Base-by-base conservation (phyloP, 495 filamentous ascomycete genomes). In the Terfezia boudieri region DNA sequence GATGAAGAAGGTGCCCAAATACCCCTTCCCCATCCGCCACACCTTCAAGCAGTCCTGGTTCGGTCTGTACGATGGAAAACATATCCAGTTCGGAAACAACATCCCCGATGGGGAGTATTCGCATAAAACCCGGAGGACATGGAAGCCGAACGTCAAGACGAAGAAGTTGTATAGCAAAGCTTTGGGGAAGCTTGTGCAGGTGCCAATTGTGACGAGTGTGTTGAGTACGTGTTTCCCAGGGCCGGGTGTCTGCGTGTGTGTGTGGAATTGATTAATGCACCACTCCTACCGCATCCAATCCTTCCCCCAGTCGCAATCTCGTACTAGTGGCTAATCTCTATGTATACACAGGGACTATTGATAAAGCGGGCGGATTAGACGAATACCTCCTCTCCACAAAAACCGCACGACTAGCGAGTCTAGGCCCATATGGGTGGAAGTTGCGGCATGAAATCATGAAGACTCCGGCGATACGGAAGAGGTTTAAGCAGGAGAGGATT, bases 1-100 rank as follows among this genome's bases (percentile, higher is more conserved):
- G 50, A 61, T 69, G 36, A 55, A 56, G 14, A 53, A 58, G 49
- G 56, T 81, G 51, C 89, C 90, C 22, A 66, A 73, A 5, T 98
- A 96, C 70, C 90, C 90, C 0, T 83, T 84, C 69, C 83, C 82
- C n/a, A 77, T 79, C n/a, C 73, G 77, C 52, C 72, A 70, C 51
- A 72, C 78, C 59, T 96, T 83, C 77, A 90, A 92, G 67, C 86
- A 94, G 68, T 77, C 80, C 56, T 84, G 93, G 73, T 73, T 76
- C 49, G 88, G 89, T 57, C 79, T 95, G 8, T 95, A 90, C 72
- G 88, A 83, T 50, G 71, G 72, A 46, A 70, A 76, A 50, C 75
- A 74, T 53, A 86, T 90, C 70, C 84, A 80, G 55, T 90, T 85
- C 74, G 90, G 90, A 64, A 94, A 98, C 78, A 83, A 79, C 57